Percentiles rank a stretch among this genome's conserved stretches.
phyloP scores from a whole-genome alignment of 2,329 filamentous ascomycete genomes.

The Arthrobotrys entomopaga region DNA sequence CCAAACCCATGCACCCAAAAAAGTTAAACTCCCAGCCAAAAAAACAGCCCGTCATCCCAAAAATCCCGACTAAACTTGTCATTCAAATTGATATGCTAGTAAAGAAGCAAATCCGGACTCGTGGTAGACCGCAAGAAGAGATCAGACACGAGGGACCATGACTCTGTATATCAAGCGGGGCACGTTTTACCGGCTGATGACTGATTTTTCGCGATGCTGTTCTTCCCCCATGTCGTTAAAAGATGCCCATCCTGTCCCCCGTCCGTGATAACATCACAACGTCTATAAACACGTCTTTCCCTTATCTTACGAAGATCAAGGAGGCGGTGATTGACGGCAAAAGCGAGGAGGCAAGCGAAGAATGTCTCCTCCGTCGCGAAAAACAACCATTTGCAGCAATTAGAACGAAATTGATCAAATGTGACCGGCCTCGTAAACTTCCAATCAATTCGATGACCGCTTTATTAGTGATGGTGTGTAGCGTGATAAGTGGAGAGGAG shows the following conservation, averaged over 20 bases:
- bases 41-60: conserved; percentile 1
- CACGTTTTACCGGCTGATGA: conserved; percentile 43
- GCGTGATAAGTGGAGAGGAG: conserved; percentile 1
- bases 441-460: background rate
- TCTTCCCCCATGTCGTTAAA: conserved; percentile 4
- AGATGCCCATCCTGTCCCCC: conserved; percentile 5
- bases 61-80: background rate
- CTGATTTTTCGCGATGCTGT: conserved; percentile 17
- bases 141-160: conserved; percentile 38
- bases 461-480: conserved; percentile 4
- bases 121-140: conserved; percentile 28
- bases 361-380: background rate
- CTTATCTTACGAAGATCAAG: conserved; percentile 20
- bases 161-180: conserved; percentile 33
- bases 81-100: background rate
- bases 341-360: conserved; percentile 36
- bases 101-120: conserved; percentile 41
- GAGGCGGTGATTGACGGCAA: conserved; percentile 15
- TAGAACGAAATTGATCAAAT: background rate
- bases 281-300: conserved; percentile 9
- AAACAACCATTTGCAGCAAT: background rate
- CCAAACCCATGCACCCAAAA: conserved; percentile 19
- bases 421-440: conserved; percentile 7
- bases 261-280: conserved; percentile 7
- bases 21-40: conserved; percentile 2